phyloP scores from a whole-genome alignment of 768 basidiomycete genomes.

The Boletus sensibilis region DNA sequence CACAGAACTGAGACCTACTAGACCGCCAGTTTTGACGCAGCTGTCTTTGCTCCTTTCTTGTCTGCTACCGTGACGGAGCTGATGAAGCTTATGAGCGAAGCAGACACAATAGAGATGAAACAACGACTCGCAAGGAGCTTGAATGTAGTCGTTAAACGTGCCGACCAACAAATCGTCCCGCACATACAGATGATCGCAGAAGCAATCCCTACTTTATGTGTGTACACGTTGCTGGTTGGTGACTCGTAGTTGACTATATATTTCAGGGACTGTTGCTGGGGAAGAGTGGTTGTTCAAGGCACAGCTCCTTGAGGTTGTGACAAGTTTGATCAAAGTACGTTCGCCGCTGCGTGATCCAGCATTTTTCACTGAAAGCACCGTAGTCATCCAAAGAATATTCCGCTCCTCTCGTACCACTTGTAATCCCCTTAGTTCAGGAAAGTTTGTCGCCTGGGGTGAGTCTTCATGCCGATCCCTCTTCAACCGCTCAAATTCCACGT shows the following conservation, averaged over 20 bases:
- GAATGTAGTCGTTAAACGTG: constrained; percentile 63
- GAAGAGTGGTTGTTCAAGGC: constrained; percentile 73
- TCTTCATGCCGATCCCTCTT: constrained; percentile 1
- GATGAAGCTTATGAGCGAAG: constrained; percentile 67
- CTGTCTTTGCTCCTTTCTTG: constrained; percentile 69
- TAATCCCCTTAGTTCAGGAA: constrained; percentile 64
- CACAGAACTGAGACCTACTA: constrained; percentile 29
- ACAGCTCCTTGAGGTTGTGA: constrained; percentile 66
- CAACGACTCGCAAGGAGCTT: constrained; percentile 67
- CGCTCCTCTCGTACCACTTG: constrained; percentile 48
- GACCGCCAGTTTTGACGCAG: constrained; percentile 63
- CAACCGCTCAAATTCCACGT: constrained; percentile 3
- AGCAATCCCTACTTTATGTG: constrained; percentile 73
- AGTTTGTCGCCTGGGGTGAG: constrained; percentile 57
- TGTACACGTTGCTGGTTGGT: constrained; percentile 23
- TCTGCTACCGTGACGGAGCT: constrained; percentile 59
- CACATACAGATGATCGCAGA: constrained; percentile 57
- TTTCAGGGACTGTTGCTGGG: constrained; percentile 63
- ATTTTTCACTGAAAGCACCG: background rate
- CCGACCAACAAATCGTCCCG: constrained; percentile 59
- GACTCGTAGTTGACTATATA: constrained; percentile 9
- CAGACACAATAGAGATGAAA: constrained; percentile 75
- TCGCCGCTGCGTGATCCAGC: background rate
- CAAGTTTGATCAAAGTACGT: constrained; percentile 65
- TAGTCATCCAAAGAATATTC: constrained; percentile 71